Percentiles rank a stretch among this genome's conserved stretches.
Conservation (phyloP, 1,284 basidiomycete genomes). For the Cutaneotrichosporon sp. region DNA sequence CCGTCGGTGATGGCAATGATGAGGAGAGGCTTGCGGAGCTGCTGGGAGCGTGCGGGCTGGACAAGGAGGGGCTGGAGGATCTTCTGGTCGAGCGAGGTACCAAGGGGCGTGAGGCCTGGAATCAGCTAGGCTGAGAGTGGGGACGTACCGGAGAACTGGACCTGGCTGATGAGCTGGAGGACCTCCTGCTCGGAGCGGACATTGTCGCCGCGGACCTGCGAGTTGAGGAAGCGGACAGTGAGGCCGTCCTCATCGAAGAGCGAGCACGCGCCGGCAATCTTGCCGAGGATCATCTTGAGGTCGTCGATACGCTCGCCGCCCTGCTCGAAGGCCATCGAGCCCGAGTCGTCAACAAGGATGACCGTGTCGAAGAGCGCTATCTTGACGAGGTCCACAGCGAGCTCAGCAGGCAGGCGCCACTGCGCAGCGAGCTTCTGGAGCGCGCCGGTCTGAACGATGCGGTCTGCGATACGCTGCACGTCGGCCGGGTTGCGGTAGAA, state of each 20-base stretch:
- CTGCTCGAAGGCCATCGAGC: slow-evolving; percentile 54
- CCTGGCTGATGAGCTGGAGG: slow-evolving; percentile 36
- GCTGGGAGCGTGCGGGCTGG: slow-evolving; percentile 49
- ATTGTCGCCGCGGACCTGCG: slow-evolving; percentile 52
- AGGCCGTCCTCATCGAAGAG: slow-evolving; percentile 57
- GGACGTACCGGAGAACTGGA: slow-evolving; percentile 50
- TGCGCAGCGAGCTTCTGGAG: slow-evolving; percentile 51
- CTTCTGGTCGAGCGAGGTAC: slow-evolving; percentile 54
- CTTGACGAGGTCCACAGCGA: slow-evolving; percentile 54
- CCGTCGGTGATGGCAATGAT: slow-evolving; percentile 54
- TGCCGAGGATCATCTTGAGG: slow-evolving; percentile 52
- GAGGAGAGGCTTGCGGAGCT: slow-evolving; percentile 55
- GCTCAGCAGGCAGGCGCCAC: slow-evolving; percentile 54
- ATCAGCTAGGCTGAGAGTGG: slow-evolving; percentile 23
- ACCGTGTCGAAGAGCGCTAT: slow-evolving; percentile 52
- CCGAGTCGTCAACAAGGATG: slow-evolving; percentile 54
- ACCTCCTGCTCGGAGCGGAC: slow-evolving; percentile 51
- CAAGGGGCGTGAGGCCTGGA: slow-evolving; percentile 52
- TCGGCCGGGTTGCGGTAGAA: slow-evolving; percentile 55
- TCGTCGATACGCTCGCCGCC: slow-evolving; percentile 53
- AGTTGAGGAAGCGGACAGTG: slow-evolving; percentile 56
- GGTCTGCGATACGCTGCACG: slow-evolving; percentile 52
- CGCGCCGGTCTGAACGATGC: slow-evolving; percentile 51
- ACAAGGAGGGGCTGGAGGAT: slow-evolving; percentile 56
- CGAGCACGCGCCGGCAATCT: slow-evolving; percentile 52